These are phyloP conservation scores for Escallonia herrerae DNA, from an alignment of 129 eudicot species.

Conservation along the genomic window DNA sequence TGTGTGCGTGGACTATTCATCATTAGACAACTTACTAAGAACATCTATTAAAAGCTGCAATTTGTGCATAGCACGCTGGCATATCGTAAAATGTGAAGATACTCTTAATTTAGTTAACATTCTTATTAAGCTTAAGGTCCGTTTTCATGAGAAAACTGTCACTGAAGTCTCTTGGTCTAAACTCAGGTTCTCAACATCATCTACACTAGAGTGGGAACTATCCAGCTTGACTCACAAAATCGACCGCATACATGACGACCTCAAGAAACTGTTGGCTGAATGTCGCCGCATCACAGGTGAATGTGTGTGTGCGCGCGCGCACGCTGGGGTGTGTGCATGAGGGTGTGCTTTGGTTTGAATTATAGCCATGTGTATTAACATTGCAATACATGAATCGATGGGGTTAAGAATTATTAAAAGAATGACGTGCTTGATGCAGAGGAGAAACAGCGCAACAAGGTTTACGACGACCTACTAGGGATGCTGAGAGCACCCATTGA, in stretches of 20 bases:
- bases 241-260: slow-evolving; percentile 45
- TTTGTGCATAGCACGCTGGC: no score
- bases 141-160: no score
- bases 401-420: background rate
- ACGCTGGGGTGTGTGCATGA: background rate
- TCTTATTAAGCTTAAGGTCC: no score
- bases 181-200: slow-evolving; percentile 42
- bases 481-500: slow-evolving; percentile 43
- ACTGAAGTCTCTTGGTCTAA: no score
- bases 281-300: slow-evolving; percentile 47
- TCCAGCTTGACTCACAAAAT: slow-evolving; percentile 58
- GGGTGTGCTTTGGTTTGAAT: no score
- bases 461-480: slow-evolving; percentile 36
- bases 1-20: slow-evolving; percentile 1
- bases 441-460: slow-evolving; percentile 45
- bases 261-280: slow-evolving; percentile 27
- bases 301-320: background rate
- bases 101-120: no score
- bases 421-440: slow-evolving; percentile 27
- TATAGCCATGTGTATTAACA: no score
- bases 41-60: no score
- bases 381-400: background rate
- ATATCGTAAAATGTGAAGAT: no score
- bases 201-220: slow-evolving; percentile 70
- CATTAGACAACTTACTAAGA: no score